Percentiles rank a stretch among this genome's conserved stretches.
phyloP scores from a whole-genome alignment of 2,329 filamentous ascomycete genomes.

The Coniochaeta ligniaria region DNA sequence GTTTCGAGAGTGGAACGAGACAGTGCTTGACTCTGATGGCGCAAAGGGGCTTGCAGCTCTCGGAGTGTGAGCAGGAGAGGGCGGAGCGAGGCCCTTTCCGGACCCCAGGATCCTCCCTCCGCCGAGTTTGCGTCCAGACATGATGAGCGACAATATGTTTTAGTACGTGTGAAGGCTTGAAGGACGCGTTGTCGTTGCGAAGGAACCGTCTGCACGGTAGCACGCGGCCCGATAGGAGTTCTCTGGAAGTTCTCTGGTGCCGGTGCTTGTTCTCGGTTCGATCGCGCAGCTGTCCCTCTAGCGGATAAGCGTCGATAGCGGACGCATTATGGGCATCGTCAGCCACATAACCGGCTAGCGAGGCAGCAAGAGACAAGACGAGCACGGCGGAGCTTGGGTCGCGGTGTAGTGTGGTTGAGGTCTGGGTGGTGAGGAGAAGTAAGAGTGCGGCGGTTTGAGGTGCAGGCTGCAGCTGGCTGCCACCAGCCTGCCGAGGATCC shows the following conservation, averaged over 20 bases:
- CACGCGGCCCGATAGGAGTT: no score
- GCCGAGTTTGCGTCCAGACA: conserved; percentile 83
- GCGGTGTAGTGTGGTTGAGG: background rate
- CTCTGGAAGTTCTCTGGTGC: background rate
- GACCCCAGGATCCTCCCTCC: conserved; percentile 87
- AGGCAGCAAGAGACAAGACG: background rate
- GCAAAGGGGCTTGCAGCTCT: conserved; percentile 42
- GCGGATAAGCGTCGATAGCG: background rate
- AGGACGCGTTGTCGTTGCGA: background rate
- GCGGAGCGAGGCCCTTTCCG: conserved; percentile 72
- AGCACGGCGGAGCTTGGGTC: background rate
- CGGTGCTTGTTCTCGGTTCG: background rate
- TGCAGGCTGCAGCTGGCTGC: background rate
- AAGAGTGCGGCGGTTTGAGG: background rate
- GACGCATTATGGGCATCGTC: background rate
- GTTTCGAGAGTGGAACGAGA: conserved; percentile 67
- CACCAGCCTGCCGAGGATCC: background rate
- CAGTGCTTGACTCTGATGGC: conserved; percentile 58
- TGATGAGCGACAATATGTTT: conserved; percentile 26
- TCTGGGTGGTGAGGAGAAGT: background rate
- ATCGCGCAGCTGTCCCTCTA: background rate
- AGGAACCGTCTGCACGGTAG: no score
- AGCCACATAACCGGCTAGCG: background rate
- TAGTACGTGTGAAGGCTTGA: background rate
- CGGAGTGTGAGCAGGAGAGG: conserved; percentile 29